A percentile compares a stretch with the other conserved stretches of the same genome.
Conservation (phyloP, 2,329 filamentous ascomycete species). For the Xylariales sp. region DNA sequence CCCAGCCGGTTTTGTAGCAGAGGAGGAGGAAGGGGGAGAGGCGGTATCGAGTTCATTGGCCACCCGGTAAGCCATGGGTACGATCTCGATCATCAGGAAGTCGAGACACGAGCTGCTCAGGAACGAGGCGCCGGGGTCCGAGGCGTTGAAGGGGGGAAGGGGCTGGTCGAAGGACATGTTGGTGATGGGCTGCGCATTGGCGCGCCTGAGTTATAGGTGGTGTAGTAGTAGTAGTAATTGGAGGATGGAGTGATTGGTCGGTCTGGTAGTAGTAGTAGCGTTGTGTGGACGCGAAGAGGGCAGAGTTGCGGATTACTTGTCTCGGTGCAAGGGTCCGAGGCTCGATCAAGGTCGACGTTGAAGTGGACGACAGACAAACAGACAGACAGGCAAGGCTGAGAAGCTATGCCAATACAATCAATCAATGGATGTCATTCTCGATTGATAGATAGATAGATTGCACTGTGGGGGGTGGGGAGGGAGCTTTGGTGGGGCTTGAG, state of each 20-base stretch:
- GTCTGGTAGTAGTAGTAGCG: too few species aligned
- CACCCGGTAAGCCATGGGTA: constrained; percentile 87
- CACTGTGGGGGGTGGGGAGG: constrained; percentile 10
- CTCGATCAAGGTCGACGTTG: too few species aligned
- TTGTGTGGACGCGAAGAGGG: too few species aligned
- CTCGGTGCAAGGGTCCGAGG: too few species aligned
- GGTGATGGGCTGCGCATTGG: too few species aligned
- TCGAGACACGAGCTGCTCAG: constrained; percentile 84
- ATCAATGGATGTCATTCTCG: background rate
- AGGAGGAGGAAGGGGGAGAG: constrained; percentile 14
- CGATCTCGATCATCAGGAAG: constrained; percentile 92
- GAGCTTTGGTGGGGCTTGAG: constrained; percentile 1
- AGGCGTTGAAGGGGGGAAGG: constrained; percentile 63
- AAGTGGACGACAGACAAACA: too few species aligned
- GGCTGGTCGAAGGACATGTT: constrained; percentile 71
- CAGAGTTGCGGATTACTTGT: too few species aligned
- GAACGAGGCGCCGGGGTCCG: constrained; percentile 71
- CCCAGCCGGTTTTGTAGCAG: background rate
- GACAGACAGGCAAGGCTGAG: too few species aligned
- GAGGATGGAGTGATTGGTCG: too few species aligned
- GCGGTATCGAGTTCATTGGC: constrained; percentile 62
- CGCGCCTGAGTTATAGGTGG: too few species aligned
- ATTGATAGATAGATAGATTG: constrained; percentile 10
- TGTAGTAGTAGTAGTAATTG: too few species aligned
- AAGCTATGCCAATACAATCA: too few species aligned